Percentiles rank a stretch among this genome's conserved stretches.
Conservation (phyloP, 2,329 filamentous ascomycete genomes). For the Aspergillus glaucus region DNA sequence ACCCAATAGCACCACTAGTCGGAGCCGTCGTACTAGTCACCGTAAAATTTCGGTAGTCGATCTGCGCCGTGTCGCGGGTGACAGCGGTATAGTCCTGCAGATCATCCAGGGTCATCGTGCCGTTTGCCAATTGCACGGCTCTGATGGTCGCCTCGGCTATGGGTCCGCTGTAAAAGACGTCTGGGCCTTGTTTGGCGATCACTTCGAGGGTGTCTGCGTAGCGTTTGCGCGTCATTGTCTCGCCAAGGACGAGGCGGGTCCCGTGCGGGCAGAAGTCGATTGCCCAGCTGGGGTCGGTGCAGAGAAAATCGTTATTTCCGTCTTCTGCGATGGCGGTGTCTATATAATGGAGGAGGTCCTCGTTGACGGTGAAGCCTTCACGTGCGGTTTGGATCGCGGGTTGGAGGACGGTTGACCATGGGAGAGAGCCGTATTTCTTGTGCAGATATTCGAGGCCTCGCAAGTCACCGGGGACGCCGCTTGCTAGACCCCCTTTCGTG, state of each 20-base stretch:
- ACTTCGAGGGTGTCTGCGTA: slow-evolving; percentile 74
- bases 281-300: slow-evolving; percentile 72
- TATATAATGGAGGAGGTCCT: slow-evolving; percentile 73
- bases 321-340: slow-evolving; percentile 41
- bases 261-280: slow-evolving; percentile 84
- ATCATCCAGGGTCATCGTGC: slow-evolving; percentile 80
- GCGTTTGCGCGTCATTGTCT: slow-evolving; percentile 71
- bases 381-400: slow-evolving; percentile 70
- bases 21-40: slow-evolving; percentile 64
- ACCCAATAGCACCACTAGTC: slow-evolving; percentile 67
- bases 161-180: slow-evolving; percentile 67
- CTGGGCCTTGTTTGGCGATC: slow-evolving; percentile 66
- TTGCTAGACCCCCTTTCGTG: slow-evolving; percentile 65
- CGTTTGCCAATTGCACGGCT: slow-evolving; percentile 61
- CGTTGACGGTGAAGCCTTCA: slow-evolving; percentile 65
- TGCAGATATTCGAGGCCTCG: slow-evolving; percentile 76
- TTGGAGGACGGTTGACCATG: slow-evolving; percentile 65
- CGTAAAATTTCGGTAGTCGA: slow-evolving; percentile 63
- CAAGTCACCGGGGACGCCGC: slow-evolving; percentile 55
- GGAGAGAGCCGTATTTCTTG: slow-evolving; percentile 50
- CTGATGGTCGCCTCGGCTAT: slow-evolving; percentile 69
- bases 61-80: slow-evolving; percentile 56
- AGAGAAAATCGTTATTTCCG: slow-evolving; percentile 56
- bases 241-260: slow-evolving; percentile 62
- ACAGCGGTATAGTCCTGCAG: slow-evolving; percentile 66